A percentile compares a stretch with the other conserved stretches of the same genome.
phyloP scores from a whole-genome alignment of 768 basidiomycete genomes.

The Coprinellus micaceus region DNA sequence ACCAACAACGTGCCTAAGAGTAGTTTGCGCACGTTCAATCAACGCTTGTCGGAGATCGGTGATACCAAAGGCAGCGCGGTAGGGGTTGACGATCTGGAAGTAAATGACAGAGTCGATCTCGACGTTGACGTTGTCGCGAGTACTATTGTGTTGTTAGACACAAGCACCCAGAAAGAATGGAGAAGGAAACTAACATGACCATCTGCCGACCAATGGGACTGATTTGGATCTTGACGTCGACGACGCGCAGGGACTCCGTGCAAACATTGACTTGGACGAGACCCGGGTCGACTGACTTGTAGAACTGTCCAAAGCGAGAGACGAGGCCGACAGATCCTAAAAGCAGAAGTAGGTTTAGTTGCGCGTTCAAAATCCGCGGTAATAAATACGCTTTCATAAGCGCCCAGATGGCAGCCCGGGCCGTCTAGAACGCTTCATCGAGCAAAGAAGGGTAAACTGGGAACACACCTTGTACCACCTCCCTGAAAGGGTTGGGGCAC shows the following conservation, averaged over 20 bases:
- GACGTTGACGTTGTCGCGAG: conserved; percentile 94
- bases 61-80: conserved; percentile 94
- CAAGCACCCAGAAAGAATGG: not conserved
- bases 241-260: conserved; percentile 80
- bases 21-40: conserved; percentile 86
- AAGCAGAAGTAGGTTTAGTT: not conserved
- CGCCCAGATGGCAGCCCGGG: not conserved
- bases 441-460: not conserved
- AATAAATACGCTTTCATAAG: not conserved
- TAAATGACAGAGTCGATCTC: conserved; percentile 93
- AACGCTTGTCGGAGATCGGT: conserved; percentile 83
- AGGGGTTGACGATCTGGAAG: conserved; percentile 86
- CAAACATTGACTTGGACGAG: conserved; percentile 92
- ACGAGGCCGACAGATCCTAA: conserved; percentile 86
- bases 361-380: conserved; percentile 1
- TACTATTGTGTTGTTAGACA: conserved; percentile 35
- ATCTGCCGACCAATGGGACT: conserved; percentile 80
- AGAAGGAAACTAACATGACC: conserved; percentile 57
- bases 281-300: conserved; percentile 92
- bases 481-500: conserved; percentile 79
- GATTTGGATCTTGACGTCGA: conserved; percentile 97
- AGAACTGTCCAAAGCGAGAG: conserved; percentile 92
- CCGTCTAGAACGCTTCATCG: not conserved
- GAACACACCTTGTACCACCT: conserved; percentile 73
- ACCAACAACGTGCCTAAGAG: conserved; percentile 95